Percentiles rank a stretch among this genome's conserved stretches.
phyloP scores from a whole-genome alignment of 2,329 filamentous ascomycete species.

The Ophiosphaerella herpotricha region DNA sequence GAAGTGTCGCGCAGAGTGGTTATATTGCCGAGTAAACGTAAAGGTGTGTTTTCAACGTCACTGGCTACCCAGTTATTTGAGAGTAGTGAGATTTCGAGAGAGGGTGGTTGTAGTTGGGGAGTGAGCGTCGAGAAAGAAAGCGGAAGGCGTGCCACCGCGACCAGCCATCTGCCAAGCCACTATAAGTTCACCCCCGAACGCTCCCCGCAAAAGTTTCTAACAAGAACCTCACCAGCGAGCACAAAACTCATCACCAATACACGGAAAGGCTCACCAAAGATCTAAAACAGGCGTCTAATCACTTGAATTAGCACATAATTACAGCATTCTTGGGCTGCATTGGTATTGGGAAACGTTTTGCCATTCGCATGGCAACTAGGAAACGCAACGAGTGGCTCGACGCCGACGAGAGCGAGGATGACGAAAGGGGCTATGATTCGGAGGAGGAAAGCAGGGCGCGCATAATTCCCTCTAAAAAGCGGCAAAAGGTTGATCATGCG shows the following conservation, averaged over 20 bases:
- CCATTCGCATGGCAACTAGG: conserved; percentile 59
- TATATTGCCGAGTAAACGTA: not conserved
- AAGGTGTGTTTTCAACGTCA: not conserved
- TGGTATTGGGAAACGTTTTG: no score
- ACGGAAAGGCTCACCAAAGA: no score
- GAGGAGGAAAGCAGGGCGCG: conserved; percentile 70
- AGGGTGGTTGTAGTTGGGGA: conserved; percentile 1
- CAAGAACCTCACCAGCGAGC: conserved; percentile 5
- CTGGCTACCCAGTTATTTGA: no score
- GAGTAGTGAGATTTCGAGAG: not conserved
- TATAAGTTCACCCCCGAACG: conserved; percentile 29
- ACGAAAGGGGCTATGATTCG: conserved; percentile 64
- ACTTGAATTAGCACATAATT: no score
- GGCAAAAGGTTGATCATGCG: conserved; percentile 62
- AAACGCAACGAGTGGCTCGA: conserved; percentile 75
- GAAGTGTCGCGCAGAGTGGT: not conserved
- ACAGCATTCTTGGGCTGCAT: no score
- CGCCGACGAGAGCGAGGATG: conserved; percentile 51
- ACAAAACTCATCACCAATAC: no score
- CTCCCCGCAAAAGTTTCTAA: conserved; percentile 33
- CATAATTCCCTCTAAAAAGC: conserved; percentile 60
- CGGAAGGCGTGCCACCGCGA: conserved; percentile 11
- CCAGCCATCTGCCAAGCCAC: conserved; percentile 13
- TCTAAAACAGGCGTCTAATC: no score
- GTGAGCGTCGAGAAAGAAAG: conserved; percentile 4